These are phyloP conservation scores for Typha latifolia DNA, from an alignment of 176 grass and related monocot genomes.

Conservation along the genomic window DNA sequence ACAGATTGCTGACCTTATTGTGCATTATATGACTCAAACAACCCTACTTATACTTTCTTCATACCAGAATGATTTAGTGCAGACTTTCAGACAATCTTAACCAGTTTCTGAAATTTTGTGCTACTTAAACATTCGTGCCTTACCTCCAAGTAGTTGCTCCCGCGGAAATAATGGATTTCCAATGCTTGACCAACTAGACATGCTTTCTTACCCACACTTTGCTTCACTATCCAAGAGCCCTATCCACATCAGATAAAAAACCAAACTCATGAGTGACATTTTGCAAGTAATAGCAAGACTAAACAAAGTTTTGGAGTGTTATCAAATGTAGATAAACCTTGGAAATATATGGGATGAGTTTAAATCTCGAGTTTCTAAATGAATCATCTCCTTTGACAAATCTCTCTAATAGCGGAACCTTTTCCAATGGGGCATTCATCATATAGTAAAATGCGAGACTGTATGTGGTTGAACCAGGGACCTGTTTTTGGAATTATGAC, in stretches of 20 bases:
- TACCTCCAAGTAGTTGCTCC: conserved; percentile 97
- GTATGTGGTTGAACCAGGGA: conserved; percentile 88
- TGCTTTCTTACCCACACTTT: conserved; percentile 98
- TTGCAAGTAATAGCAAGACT: background rate
- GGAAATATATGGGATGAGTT: conserved; percentile 97
- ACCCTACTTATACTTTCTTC: background rate
- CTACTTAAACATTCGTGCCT: background rate
- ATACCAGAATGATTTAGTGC: background rate
- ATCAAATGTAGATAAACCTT: conserved; percentile 45
- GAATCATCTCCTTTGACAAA: conserved; percentile 92
- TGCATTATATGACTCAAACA: too few species aligned
- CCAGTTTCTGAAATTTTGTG: background rate
- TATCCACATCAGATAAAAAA: conserved; percentile 16
- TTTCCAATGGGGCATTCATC: conserved; percentile 85
- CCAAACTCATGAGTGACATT: background rate
- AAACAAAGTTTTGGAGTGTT: background rate
- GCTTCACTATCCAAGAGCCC: conserved; percentile 99
- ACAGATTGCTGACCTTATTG: too few species aligned
- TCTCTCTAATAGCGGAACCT: conserved; percentile 73
- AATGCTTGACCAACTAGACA: conserved; percentile 91
- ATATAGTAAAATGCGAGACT: conserved; percentile 95
- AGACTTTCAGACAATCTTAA: conserved; percentile 2
- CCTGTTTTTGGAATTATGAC: conserved; percentile 33
- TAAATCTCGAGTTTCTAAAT: conserved; percentile 98
- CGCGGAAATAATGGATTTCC: conserved; percentile 90